Evolutionary conservation across 2,329 filamentous ascomycete species (phyloP).

Genomic region (Apiospora sp.): DNA sequence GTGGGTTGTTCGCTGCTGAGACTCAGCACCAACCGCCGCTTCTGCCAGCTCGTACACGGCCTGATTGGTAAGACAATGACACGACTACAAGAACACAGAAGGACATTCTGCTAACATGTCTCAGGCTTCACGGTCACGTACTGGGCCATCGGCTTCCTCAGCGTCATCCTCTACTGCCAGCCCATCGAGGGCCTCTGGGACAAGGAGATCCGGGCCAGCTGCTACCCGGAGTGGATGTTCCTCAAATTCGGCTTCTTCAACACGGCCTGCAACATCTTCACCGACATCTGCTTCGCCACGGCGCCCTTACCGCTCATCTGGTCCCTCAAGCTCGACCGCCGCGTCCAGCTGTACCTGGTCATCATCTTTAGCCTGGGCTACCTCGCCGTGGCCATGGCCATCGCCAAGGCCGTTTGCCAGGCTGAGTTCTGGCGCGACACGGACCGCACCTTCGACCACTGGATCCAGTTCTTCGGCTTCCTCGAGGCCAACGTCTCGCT

Average conservation of each 20-base stretch:
- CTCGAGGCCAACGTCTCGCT: conserved; percentile 26
- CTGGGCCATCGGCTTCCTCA: not conserved
- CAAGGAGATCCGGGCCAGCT: not conserved
- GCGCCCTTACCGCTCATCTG: conserved; percentile 53
- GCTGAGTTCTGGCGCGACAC: not conserved
- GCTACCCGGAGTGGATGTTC: not conserved
- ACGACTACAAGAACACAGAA: too few species aligned
- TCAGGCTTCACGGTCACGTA: not conserved
- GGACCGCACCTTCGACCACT: conserved; percentile 19
- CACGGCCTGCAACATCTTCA: conserved; percentile 46
- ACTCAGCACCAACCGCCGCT: conserved; percentile 3
- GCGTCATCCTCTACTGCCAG: not conserved
- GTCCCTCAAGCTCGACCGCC: conserved; percentile 48
- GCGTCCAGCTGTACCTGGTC: conserved; percentile 49
- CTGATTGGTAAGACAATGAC: not conserved
- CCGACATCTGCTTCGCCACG: conserved; percentile 51
- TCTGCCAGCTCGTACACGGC: not conserved
- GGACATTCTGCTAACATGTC: not conserved
- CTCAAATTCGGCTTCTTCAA: not conserved
- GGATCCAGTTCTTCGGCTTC: conserved; percentile 29
- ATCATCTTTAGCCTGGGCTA: conserved; percentile 52
- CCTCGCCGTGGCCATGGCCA: conserved; percentile 22
- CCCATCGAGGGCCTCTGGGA: not conserved
- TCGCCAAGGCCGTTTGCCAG: conserved; percentile 19
- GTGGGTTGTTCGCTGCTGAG: conserved; percentile 8